These are phyloP conservation scores for Dendrostoma leiphaemia DNA, from an alignment of 2,329 filamentous ascomycete species.

Conservation along the genomic window DNA sequence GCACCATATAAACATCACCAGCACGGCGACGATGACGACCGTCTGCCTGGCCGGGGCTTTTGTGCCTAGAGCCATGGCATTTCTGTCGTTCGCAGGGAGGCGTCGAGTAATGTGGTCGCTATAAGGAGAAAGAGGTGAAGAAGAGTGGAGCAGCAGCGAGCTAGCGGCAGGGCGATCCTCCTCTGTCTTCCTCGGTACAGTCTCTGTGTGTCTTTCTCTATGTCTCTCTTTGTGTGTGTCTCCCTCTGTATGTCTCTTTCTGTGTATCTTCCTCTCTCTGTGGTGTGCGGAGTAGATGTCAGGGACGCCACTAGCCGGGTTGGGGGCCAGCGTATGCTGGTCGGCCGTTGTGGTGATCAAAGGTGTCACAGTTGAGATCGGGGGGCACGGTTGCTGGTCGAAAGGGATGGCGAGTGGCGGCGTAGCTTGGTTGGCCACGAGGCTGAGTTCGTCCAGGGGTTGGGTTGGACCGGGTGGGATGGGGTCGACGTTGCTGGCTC, in stretches of 20 bases:
- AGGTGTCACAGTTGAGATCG: no score
- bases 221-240: no score
- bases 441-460: background rate
- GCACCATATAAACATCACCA: slow-evolving; percentile 14
- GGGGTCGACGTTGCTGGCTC: background rate
- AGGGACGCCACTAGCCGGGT: no score
- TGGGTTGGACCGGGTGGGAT: background rate
- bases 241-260: no score
- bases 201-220: no score
- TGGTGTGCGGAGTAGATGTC: no score
- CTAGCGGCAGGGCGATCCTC: no score
- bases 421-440: background rate
- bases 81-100: background rate
- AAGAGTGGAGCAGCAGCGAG: background rate
- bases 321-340: no score
- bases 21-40: slow-evolving; percentile 13
- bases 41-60: slow-evolving; percentile 17
- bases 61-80: slow-evolving; percentile 19
- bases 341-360: no score
- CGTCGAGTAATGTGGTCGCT: background rate
- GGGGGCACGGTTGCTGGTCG: background rate
- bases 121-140: background rate
- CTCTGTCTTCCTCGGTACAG: no score
- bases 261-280: no score
- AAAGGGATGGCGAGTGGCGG: background rate